A percentile compares a stretch with the other conserved stretches of the same genome.
Evolutionary conservation across 2,329 filamentous ascomycete genomes (phyloP).

Genomic region (Cercospora janseana): DNA sequence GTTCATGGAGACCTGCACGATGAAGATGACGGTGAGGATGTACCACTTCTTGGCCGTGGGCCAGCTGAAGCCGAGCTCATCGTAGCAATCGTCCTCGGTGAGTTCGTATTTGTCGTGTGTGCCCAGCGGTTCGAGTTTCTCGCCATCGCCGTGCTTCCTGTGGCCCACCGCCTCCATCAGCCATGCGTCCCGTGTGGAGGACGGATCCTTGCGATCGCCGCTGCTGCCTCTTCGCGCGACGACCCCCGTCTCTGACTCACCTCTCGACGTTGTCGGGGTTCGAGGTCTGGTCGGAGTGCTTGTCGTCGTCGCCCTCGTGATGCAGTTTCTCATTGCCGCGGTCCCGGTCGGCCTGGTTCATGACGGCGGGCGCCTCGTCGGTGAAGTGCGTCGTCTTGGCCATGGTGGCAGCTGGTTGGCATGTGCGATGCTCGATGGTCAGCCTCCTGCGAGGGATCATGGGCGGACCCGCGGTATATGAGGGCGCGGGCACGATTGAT

Average conservation of each 20-base stretch:
- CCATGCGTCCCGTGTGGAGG: no score
- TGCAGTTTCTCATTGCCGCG: conserved; percentile 32
- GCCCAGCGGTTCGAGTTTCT: conserved; percentile 34
- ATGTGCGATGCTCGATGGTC: not conserved
- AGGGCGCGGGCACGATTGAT: no score
- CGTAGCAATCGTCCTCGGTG: conserved; percentile 35
- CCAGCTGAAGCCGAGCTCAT: conserved; percentile 48
- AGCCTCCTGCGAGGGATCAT: not conserved
- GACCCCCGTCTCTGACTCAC: no score
- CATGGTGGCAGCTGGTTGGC: conserved; percentile 2
- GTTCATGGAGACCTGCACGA: conserved; percentile 58
- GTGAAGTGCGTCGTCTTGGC: conserved; percentile 27
- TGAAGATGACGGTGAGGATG: conserved; percentile 52
- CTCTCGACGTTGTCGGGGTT: conserved; percentile 12
- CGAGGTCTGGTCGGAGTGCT: conserved; percentile 19
- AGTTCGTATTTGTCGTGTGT: conserved; percentile 46
- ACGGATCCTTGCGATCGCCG: no score
- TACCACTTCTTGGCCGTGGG: conserved; percentile 52
- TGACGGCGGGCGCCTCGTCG: conserved; percentile 33
- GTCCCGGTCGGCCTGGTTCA: conserved; percentile 31
- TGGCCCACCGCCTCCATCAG: no score
- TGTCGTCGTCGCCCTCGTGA: conserved; percentile 23
- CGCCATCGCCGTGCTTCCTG: conserved; percentile 15
- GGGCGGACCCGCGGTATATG: not conserved
- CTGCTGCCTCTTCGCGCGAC: no score